Evolutionary conservation across 192 early-diverging fungal species (phyloP).

Genomic region (Linnemannia elongata): DNA sequence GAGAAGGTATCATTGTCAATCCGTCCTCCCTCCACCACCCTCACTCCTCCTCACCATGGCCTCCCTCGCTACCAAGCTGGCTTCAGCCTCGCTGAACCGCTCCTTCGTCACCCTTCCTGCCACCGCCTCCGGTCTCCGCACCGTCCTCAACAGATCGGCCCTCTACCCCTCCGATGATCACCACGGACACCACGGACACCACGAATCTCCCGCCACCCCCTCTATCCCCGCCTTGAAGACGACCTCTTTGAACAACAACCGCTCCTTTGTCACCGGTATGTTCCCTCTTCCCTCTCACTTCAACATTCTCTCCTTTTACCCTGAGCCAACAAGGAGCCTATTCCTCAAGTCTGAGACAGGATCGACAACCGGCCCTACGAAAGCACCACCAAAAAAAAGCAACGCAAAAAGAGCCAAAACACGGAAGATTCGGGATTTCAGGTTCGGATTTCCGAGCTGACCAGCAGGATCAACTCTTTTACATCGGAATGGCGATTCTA

Average conservation of each 20-base stretch:
- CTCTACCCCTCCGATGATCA: conserved; percentile 53
- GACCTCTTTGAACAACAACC: conserved; percentile 44
- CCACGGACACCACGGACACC: conserved; percentile 50
- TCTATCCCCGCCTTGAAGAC: conserved; percentile 42
- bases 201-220: conserved; percentile 42
- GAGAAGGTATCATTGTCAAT: neutral
- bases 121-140: conserved; percentile 57
- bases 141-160: conserved; percentile 59
- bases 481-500: neutral
- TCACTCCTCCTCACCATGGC: conserved; percentile 56
- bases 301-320: neutral
- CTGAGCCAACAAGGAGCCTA: neutral
- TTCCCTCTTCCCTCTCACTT: neutral
- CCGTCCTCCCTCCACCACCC: conserved; percentile 5
- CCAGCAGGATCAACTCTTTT: neutral
- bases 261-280: conserved; percentile 66
- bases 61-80: conserved; percentile 62
- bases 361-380: neutral
- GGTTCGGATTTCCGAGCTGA: conserved; percentile 2
- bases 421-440: conserved; percentile 6
- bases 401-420: neutral
- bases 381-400: neutral
- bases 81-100: conserved; percentile 67
- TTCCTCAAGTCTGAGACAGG: neutral
- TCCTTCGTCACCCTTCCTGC: conserved; percentile 63